phyloP scores from a whole-genome alignment of 2,329 filamentous ascomycete genomes.

The Trichoderma polysporum region DNA sequence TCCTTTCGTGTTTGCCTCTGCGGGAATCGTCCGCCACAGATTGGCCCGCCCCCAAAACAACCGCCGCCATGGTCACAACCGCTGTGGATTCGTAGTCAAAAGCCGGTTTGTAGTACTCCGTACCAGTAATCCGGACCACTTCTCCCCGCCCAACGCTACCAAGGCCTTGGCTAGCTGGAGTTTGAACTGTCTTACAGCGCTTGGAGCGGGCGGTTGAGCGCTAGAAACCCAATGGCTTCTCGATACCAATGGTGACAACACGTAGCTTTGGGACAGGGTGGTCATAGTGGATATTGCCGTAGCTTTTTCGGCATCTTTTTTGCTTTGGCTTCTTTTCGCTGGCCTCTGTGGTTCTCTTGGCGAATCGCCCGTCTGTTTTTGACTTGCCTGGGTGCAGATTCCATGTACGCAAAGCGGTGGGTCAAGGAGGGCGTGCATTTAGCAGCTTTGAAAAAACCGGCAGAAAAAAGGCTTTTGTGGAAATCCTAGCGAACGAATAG shows the following conservation, averaged over 20 bases:
- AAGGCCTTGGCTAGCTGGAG: background rate
- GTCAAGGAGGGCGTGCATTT: background rate
- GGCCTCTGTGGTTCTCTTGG: background rate
- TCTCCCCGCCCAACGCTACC: background rate
- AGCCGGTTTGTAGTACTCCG: background rate
- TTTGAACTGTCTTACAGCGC: background rate
- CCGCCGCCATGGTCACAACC: slow-evolving; percentile 15
- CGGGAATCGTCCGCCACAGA: background rate
- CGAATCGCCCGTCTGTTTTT: slow-evolving; percentile 5
- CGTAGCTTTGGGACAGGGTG: background rate
- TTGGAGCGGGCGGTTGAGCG: background rate
- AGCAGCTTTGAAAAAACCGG: background rate
- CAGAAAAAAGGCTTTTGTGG: slow-evolving; percentile 13
- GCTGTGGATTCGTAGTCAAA: slow-evolving; percentile 14
- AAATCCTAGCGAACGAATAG: background rate
- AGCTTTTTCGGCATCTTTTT: background rate
- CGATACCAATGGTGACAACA: background rate
- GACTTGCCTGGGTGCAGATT: background rate
- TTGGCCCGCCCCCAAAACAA: background rate
- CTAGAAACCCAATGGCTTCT: background rate
- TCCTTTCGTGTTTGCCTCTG: background rate
- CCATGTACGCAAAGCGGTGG: background rate
- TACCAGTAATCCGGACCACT: slow-evolving; percentile 12
- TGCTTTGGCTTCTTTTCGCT: background rate
- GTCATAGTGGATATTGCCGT: background rate